These are phyloP conservation scores for Lactarius trivialis DNA, from an alignment of 768 basidiomycete species.

Conservation along the genomic window DNA sequence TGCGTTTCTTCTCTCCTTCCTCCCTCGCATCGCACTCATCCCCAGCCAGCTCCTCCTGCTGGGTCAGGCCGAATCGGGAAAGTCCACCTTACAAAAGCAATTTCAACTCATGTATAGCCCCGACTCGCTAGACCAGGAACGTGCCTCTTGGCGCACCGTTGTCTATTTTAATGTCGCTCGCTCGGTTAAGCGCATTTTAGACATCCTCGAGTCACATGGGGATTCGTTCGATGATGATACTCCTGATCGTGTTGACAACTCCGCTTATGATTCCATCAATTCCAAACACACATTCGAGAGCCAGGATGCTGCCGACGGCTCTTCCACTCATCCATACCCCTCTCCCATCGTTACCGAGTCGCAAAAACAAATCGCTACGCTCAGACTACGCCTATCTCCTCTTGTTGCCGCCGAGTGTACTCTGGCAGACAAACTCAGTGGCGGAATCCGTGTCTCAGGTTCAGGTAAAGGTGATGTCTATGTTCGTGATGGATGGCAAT, in stretches of 20 bases:
- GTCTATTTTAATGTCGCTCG: constrained; percentile 70
- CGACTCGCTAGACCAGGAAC: constrained; percentile 59
- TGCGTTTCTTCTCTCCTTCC: constrained; percentile 25
- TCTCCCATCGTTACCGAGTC: constrained; percentile 8
- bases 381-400: constrained; percentile 54
- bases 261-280: constrained; percentile 1
- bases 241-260: background rate
- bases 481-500: constrained; percentile 79
- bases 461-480: constrained; percentile 72
- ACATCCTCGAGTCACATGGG: constrained; percentile 29
- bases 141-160: constrained; percentile 70
- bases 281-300: constrained; percentile 10
- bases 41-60: constrained; percentile 55
- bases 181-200: constrained; percentile 35
- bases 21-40: constrained; percentile 15
- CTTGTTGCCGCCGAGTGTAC: constrained; percentile 55
- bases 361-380: constrained; percentile 24
- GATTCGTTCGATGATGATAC: constrained; percentile 18
- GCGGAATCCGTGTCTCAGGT: constrained; percentile 64
- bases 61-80: constrained; percentile 75
- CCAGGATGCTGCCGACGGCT: background rate
- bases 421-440: constrained; percentile 67
- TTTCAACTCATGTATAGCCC: constrained; percentile 80
- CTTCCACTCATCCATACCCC: constrained; percentile 4
- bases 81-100: constrained; percentile 71